A percentile compares a stretch with the other conserved stretches of the same genome.
Evolutionary conservation across 305 asterid species (phyloP).

Genomic region (Coffea humblotiana): DNA sequence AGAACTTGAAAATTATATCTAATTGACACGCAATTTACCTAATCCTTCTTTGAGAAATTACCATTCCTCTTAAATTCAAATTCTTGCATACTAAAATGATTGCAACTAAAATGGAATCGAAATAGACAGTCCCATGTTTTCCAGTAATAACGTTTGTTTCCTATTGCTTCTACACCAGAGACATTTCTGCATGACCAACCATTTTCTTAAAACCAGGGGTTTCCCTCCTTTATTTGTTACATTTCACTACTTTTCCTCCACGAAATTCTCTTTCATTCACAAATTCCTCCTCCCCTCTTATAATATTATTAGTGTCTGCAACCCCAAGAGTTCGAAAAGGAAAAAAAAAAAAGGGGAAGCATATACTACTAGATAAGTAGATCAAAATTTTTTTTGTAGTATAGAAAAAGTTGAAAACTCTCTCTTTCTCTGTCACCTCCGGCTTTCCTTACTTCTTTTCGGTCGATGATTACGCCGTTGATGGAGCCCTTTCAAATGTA

Average conservation of each 20-base stretch:
- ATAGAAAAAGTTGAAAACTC: neutral
- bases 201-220: neutral
- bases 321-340: neutral
- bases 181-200: conserved; percentile 16
- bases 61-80: neutral
- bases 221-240: neutral
- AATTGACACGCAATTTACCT: neutral
- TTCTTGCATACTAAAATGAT: neutral
- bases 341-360: neutral
- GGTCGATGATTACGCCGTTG: conserved; percentile 15
- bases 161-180: neutral
- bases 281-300: neutral
- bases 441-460: neutral
- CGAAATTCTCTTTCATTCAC: conserved; percentile 12
- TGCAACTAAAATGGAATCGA: neutral
- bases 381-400: neutral
- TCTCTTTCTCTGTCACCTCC: conserved; percentile 12
- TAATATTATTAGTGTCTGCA: neutral
- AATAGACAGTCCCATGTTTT: neutral
- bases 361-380: neutral
- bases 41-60: neutral
- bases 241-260: conserved; percentile 11
- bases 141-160: neutral
- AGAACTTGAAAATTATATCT: neutral
- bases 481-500: conserved; percentile 4